Percentiles rank a stretch among this genome's conserved stretches.
phyloP scores from a whole-genome alignment of 1,284 basidiomycete genomes.

The Testicularia cyperi region DNA sequence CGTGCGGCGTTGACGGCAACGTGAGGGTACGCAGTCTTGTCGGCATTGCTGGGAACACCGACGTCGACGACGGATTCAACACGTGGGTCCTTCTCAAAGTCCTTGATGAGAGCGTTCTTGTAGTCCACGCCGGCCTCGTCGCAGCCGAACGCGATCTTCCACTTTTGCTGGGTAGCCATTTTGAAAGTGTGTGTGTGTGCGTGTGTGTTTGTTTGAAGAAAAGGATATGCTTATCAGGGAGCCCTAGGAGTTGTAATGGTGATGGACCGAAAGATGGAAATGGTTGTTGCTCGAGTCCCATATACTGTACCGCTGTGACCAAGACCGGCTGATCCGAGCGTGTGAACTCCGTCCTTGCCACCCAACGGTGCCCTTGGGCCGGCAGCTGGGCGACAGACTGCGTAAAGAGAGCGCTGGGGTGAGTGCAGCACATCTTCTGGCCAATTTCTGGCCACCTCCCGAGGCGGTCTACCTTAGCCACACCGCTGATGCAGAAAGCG shows the following conservation, averaged over 20 bases:
- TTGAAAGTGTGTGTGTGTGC: neutral
- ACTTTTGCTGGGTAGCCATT: slow-evolving; percentile 34
- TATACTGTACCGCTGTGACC: no score
- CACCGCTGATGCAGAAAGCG: no score
- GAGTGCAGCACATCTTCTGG: no score
- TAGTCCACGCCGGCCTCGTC: slow-evolving; percentile 50
- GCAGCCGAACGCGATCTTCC: slow-evolving; percentile 40
- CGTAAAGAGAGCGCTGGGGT: no score
- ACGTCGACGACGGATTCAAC: slow-evolving; percentile 46
- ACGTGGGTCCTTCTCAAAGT: slow-evolving; percentile 44
- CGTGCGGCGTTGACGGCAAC: slow-evolving; percentile 62
- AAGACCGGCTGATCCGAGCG: slow-evolving; percentile 18
- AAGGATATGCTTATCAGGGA: neutral
- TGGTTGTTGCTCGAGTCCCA: no score
- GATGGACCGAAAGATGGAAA: neutral
- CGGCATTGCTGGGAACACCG: slow-evolving; percentile 41
- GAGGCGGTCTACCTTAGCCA: no score
- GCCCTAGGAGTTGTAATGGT: neutral
- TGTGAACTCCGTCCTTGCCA: slow-evolving; percentile 5
- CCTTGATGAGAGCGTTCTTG: slow-evolving; percentile 47
- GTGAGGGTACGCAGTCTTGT: slow-evolving; percentile 62
- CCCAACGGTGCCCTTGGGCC: neutral
- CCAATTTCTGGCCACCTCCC: slow-evolving; percentile 10
- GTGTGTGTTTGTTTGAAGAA: neutral
- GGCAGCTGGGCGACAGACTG: slow-evolving; percentile 3